These are phyloP conservation scores for Colletotrichum simmondsii DNA, from an alignment of 2,329 filamentous ascomycete species.

Conservation along the genomic window DNA sequence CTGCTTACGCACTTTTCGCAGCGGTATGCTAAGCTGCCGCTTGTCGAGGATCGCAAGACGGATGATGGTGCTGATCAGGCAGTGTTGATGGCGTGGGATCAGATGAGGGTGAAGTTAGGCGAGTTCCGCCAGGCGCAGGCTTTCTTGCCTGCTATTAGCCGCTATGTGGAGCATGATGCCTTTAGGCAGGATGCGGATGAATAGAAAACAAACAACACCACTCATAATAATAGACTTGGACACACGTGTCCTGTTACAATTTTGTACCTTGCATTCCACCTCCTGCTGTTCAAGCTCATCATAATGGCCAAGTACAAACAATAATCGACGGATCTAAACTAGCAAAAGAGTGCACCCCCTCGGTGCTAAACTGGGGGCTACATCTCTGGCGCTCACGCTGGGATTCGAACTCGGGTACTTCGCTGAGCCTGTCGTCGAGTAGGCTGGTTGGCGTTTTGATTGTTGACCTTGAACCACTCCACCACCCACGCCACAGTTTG, in stretches of 20 bases:
- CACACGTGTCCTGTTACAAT: background rate
- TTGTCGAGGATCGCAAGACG: conserved; percentile 51
- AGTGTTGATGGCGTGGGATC: conserved; percentile 80
- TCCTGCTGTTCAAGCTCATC: no score
- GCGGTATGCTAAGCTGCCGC: conserved; percentile 83
- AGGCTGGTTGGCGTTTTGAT: no score
- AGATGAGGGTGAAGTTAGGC: conserved; percentile 78
- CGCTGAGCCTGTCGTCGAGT: no score
- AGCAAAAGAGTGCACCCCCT: no score
- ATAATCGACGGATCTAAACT: no score
- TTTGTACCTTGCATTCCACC: no score
- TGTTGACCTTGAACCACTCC: no score
- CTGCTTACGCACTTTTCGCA: conserved; percentile 96
- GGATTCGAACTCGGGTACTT: no score
- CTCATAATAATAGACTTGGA: background rate
- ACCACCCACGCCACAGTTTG: no score
- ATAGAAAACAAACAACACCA: background rate
- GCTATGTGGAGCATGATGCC: conserved; percentile 60
- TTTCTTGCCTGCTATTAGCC: conserved; percentile 69
- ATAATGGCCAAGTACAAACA: no score
- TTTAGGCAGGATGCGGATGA: background rate
- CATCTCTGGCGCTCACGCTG: no score
- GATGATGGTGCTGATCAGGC: conserved; percentile 63
- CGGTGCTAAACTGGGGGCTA: no score
- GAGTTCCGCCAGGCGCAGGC: conserved; percentile 75